These are phyloP conservation scores for Oryza meridionalis DNA, from an alignment of 176 grass and related monocot genomes.

Conservation along the genomic window DNA sequence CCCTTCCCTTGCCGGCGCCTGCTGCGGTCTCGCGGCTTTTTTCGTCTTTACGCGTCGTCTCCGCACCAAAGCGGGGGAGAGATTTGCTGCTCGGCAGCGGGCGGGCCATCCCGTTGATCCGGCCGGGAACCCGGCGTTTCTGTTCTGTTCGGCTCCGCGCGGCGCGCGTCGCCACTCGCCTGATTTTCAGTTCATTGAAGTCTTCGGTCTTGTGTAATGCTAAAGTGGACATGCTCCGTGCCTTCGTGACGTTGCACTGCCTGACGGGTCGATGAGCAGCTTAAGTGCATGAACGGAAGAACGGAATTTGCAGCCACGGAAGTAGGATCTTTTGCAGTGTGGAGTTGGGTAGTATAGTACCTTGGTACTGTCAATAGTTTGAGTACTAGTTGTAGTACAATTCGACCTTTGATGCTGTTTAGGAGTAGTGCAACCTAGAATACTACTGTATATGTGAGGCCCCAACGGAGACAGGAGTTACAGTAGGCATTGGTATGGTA, in stretches of 20 bases:
- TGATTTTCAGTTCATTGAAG: too few species aligned
- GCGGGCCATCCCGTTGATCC: too few species aligned
- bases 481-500: neutral
- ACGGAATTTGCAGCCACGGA: neutral
- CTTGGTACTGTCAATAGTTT: too few species aligned
- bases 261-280: too few species aligned
- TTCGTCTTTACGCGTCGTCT: neutral
- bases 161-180: neutral
- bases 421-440: neutral
- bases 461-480: neutral
- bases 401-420: neutral
- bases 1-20: too few species aligned
- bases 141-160: too few species aligned
- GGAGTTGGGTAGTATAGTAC: neutral
- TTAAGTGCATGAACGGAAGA: neutral
- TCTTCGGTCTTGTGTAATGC: too few species aligned
- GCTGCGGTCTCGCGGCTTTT: neutral
- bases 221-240: too few species aligned
- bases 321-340: neutral
- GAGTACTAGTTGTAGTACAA: neutral
- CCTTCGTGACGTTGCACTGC: too few species aligned
- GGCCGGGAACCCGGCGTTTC: too few species aligned
- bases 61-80: neutral
- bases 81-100: conserved; percentile 17
- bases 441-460: neutral